These are phyloP conservation scores for Eremochloa ophiuroides DNA, from an alignment of 176 grass and related monocot species.

Conservation along the genomic window DNA sequence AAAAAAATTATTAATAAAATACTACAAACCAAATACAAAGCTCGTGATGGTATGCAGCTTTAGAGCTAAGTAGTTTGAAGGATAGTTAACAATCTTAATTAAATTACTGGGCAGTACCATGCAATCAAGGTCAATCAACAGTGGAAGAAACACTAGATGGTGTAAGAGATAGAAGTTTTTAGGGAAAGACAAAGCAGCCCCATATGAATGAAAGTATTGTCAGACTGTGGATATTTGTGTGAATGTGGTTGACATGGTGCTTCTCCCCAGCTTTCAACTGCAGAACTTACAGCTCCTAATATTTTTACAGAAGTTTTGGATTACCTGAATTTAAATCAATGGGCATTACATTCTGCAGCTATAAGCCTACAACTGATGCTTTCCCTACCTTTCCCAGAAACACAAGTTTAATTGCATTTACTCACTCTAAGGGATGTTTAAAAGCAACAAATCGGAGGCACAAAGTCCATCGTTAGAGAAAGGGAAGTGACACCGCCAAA, in stretches of 20 bases:
- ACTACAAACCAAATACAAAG: conserved; percentile 5
- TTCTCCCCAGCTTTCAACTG: neutral
- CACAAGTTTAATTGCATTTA: neutral
- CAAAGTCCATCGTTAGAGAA: neutral
- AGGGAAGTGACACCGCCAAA: neutral
- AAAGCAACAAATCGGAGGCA: neutral
- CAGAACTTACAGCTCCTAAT: neutral
- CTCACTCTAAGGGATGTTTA: neutral
- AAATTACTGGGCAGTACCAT: conserved; percentile 10
- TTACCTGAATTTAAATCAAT: neutral
- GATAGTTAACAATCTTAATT: neutral
- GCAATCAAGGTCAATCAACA: neutral
- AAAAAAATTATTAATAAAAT: conserved; percentile 17
- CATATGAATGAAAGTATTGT: neutral
- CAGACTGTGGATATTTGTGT: neutral
- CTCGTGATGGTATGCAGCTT: neutral
- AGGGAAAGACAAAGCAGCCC: neutral
- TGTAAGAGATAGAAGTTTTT: neutral
- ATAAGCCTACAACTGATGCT: neutral
- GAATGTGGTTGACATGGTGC: neutral
- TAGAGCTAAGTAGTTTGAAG: neutral
- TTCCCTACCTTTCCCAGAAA: neutral
- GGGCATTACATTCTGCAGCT: neutral
- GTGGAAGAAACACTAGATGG: neutral
- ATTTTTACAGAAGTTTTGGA: neutral